Percentiles rank a stretch among this genome's conserved stretches.
Evolutionary conservation across 176 grass and related monocot genomes (phyloP).

Genomic region (Cocos nucifera): DNA sequence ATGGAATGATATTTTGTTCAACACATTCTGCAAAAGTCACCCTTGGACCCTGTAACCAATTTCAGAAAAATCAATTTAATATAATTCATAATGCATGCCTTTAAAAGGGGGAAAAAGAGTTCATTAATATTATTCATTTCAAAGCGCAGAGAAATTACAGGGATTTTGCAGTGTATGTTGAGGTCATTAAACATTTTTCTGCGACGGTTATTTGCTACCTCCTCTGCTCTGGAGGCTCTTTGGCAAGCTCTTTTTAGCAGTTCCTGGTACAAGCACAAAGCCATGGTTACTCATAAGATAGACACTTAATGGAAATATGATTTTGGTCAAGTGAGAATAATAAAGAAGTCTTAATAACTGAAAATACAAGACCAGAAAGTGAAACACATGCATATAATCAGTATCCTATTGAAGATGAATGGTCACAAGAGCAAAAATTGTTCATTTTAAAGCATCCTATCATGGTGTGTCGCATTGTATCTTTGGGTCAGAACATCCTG

Average conservation of each 20-base stretch:
- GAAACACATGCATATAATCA: too few relatives aligned
- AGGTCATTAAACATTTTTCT: constrained; percentile 61
- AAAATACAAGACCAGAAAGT: too few relatives aligned
- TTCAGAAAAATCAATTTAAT: neutral
- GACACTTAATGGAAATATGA: too few relatives aligned
- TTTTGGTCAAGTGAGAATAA: too few relatives aligned
- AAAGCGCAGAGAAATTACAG: constrained; percentile 24
- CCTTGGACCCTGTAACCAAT: constrained; percentile 47
- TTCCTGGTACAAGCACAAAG: constrained; percentile 11
- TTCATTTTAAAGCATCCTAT: too few relatives aligned
- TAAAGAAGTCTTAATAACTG: too few relatives aligned
- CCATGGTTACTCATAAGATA: too few relatives aligned
- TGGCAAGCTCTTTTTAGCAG: constrained; percentile 30
- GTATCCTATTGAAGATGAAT: too few relatives aligned
- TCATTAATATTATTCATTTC: neutral
- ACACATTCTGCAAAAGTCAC: constrained; percentile 42
- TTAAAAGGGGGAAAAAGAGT: neutral
- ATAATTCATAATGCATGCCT: too few relatives aligned
- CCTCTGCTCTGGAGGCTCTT: constrained; percentile 40
- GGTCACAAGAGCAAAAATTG: too few relatives aligned
- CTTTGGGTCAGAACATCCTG: too few relatives aligned
- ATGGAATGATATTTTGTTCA: constrained; percentile 26
- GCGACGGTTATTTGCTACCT: constrained; percentile 33
- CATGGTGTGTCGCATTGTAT: too few relatives aligned
- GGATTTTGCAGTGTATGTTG: constrained; percentile 50